These are phyloP conservation scores for Trichothecium roseum DNA, from an alignment of 2,329 filamentous ascomycete genomes.

Conservation along the genomic window DNA sequence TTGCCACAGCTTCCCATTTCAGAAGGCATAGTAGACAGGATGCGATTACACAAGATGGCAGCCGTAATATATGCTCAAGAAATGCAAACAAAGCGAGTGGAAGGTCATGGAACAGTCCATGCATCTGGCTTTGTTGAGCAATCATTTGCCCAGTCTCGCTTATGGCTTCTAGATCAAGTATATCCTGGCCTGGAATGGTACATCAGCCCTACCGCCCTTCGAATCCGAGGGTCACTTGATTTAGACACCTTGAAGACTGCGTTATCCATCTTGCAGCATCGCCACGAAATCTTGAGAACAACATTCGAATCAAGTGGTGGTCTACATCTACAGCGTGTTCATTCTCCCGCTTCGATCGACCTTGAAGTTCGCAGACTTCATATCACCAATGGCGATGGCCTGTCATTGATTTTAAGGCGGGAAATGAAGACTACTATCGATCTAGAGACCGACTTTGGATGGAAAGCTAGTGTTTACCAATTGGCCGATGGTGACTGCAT, in stretches of 20 bases:
- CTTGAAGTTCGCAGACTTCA: slow-evolving; percentile 1
- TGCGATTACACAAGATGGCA: no score
- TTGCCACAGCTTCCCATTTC: no score
- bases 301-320: slow-evolving; percentile 8
- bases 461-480: slow-evolving; percentile 9
- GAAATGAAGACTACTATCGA: slow-evolving; percentile 13
- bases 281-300: slow-evolving; percentile 11
- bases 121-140: slow-evolving; percentile 9
- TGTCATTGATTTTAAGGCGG: background rate
- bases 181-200: slow-evolving; percentile 9
- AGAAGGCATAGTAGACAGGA: no score
- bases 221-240: slow-evolving; percentile 7
- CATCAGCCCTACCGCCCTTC: slow-evolving; percentile 7
- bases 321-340: slow-evolving; percentile 5
- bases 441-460: slow-evolving; percentile 11
- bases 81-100: no score
- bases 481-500: slow-evolving; percentile 8
- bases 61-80: no score
- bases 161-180: slow-evolving; percentile 13
- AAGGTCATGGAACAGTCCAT: no score
- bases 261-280: slow-evolving; percentile 9
- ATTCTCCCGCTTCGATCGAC: background rate
- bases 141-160: slow-evolving; percentile 12
- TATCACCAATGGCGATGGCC: background rate
- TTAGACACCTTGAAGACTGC: slow-evolving; percentile 6